Evolutionary conservation across 148 eudicot genomes (phyloP), one percentile per base, ranked within the genome.

Genomic region (Camellia sinensis): DNA sequence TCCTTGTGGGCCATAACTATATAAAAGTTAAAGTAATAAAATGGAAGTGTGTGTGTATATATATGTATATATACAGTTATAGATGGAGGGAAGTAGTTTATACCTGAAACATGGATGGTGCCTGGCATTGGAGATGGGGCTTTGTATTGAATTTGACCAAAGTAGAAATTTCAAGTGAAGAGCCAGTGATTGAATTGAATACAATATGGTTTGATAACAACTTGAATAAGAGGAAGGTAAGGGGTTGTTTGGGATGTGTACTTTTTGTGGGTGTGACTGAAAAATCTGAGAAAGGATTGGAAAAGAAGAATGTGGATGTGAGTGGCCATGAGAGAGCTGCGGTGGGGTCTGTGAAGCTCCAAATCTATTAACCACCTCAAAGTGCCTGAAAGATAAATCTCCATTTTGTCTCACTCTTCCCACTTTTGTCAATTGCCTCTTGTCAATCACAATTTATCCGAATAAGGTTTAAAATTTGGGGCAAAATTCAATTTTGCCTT

Each of bases 31-130:
- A 80, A 37, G 63, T 62, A 2, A 63, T 3, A 40, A 48, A 63
- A 14, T 63, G 46, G 77, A 43, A 59, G n/a, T 0, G 17, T 43
- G 2, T 44, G 5, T 69, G 11, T 6, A 5, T 29, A 48, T 73
- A 14, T 74, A n/a, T 57, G 62, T 12, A 6, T 48, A 29, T 29
- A 29, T 19, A 54, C 50, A 74, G 37, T 80, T 44, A 0, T 40
- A 22, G 13, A 29, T 50, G 71, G 67, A 50, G 64, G 76, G 59
- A 22, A 77, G 80, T 21, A 74, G 69, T 19, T 29, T 9, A 86
- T 85, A 95, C 99, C 93, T 82, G 99, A 93, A 83, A 93, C 93
- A 71, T 93, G 92, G 73, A 95, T 88, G 70, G 92, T 89, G 85
- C 99, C 99, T 56, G 99, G 97, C 99, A 95, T 95, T 87, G 87